Conservation (phyloP, 345 rosid species). For the Heritiera littoralis region DNA sequence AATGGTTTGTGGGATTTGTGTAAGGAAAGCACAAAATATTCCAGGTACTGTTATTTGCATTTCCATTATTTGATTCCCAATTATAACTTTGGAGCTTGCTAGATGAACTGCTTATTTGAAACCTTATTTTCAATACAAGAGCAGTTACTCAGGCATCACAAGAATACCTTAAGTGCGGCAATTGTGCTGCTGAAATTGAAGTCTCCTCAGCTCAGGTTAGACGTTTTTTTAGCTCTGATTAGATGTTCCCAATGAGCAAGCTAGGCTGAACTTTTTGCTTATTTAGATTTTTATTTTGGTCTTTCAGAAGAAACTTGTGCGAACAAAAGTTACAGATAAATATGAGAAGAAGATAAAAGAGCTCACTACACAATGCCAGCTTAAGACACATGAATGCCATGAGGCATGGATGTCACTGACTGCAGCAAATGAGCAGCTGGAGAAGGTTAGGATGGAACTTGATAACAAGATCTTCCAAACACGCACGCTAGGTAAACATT, state of each 20-base stretch:
- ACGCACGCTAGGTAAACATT: slow-evolving; percentile 67
- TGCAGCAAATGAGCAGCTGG: slow-evolving; percentile 76
- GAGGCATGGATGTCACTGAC: slow-evolving; percentile 98
- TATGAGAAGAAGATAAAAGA: slow-evolving; percentile 87
- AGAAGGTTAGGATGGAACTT: slow-evolving; percentile 87
- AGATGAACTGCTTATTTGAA: slow-evolving; percentile 15
- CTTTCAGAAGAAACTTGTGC: slow-evolving; percentile 73
- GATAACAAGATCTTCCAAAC: slow-evolving; percentile 71
- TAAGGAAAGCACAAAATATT: slow-evolving; percentile 64
- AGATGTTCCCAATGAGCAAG: slow-evolving; percentile 12
- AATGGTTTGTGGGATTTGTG: slow-evolving; percentile 72
- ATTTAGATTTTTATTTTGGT: slow-evolving; percentile 27
- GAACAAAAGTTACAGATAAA: slow-evolving; percentile 68
- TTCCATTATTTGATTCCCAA: neutral
- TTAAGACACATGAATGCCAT: slow-evolving; percentile 86
- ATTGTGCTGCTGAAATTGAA: slow-evolving; percentile 69
- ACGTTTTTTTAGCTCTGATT: slow-evolving; percentile 3
- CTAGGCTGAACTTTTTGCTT: slow-evolving; percentile 21
- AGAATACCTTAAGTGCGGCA: slow-evolving; percentile 69
- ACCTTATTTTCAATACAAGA: slow-evolving; percentile 24
- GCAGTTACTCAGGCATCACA: slow-evolving; percentile 49
- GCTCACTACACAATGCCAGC: slow-evolving; percentile 64
- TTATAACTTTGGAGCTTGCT: neutral
- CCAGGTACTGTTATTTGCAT: slow-evolving; percentile 42
- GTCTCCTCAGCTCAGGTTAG: slow-evolving; percentile 73